Evolutionary conservation across 1,284 basidiomycete genomes (phyloP), one percentile per base, ranked within the genome.

Genomic region (Porphyrellus sp.): DNA sequence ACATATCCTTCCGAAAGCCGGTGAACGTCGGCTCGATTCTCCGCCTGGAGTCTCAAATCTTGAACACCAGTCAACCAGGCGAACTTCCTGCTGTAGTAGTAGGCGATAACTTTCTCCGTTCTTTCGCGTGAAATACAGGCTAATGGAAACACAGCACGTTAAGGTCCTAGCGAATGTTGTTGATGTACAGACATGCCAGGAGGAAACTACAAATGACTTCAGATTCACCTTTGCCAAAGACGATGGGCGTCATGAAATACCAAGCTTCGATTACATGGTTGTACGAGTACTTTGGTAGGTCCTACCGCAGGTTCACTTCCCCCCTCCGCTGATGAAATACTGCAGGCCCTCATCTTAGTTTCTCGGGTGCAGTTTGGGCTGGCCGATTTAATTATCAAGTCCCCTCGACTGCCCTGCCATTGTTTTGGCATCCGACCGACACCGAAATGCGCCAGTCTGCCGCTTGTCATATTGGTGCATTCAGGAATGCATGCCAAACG

Each of bases 11-110:
- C 72, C 77, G 81, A 42, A 78, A 82, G n/a, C 89, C 89, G 0
- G 89, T 93, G 0, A 85, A 88, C 3, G 90, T 92, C 47, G 90
- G 89, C 6, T 89, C 85, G 0, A 85, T 91, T 46, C 78, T 92
- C 9, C 79, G 84, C 9, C 75, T 92, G 37, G 81, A 81, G 2
- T 87, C 87, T 1, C 78, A 82, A 57, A 79, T 91, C 30, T 74
- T 85, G 18, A 78, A 86, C 59, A 80, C 82, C 0, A 71, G 72
- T 0, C 68, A 72, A 3, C 72, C 72, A 0, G 64, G 69, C 20
- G 68, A 75, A 45, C 77, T 74, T 48, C 77, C 79, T 11, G 70
- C 75, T 27, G 65, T 80, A 12, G 77, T 85, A 31, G 85, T 86
- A 66, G 54, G 79, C 71, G 8, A 31, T 28, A 33, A 5, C n/a